Evolutionary conservation across 2,329 filamentous ascomycete genomes (phyloP).

Genomic region (Aspergillus arachidicola): DNA sequence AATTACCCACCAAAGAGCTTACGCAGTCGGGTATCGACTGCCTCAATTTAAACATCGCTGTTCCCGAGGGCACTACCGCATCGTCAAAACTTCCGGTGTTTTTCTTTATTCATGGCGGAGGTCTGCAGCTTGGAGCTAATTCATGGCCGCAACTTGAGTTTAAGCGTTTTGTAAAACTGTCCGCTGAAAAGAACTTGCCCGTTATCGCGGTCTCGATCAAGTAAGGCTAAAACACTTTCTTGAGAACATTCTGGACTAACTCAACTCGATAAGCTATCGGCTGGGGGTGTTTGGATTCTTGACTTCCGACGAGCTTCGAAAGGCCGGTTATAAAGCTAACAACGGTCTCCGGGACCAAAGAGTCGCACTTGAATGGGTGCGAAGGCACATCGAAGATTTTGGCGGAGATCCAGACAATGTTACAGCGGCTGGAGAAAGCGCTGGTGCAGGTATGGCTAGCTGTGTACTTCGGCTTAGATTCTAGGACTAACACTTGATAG

Average conservation of each 20-base stretch:
- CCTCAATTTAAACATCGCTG: constrained; percentile 56
- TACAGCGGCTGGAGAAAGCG: constrained; percentile 51
- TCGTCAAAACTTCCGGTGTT: constrained; percentile 51
- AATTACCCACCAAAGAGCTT: constrained; percentile 43
- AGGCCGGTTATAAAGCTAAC: constrained; percentile 49
- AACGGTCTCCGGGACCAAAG: constrained; percentile 53
- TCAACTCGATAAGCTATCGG: constrained; percentile 46
- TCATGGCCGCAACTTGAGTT: constrained; percentile 58
- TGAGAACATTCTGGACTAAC: constrained; percentile 7
- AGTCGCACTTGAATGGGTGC: constrained; percentile 44
- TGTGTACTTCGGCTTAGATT: not conserved
- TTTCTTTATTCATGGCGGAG: constrained; percentile 58
- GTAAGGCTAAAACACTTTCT: constrained; percentile 30
- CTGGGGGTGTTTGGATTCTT: constrained; percentile 49
- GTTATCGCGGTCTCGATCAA: constrained; percentile 52
- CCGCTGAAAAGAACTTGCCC: constrained; percentile 46
- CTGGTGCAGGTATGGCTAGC: constrained; percentile 44
- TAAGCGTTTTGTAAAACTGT: constrained; percentile 48
- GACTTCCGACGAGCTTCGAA: constrained; percentile 51
- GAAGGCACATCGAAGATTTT: constrained; percentile 44
- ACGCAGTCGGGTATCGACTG: constrained; percentile 52
- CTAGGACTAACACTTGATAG: constrained; percentile 17
- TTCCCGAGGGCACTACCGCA: constrained; percentile 36
- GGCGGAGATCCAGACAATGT: constrained; percentile 45
- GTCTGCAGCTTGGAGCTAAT: constrained; percentile 52